Base-by-base conservation (phyloP, 176 grass and related monocot species). In the Tillandsia leiboldiana region DNA sequence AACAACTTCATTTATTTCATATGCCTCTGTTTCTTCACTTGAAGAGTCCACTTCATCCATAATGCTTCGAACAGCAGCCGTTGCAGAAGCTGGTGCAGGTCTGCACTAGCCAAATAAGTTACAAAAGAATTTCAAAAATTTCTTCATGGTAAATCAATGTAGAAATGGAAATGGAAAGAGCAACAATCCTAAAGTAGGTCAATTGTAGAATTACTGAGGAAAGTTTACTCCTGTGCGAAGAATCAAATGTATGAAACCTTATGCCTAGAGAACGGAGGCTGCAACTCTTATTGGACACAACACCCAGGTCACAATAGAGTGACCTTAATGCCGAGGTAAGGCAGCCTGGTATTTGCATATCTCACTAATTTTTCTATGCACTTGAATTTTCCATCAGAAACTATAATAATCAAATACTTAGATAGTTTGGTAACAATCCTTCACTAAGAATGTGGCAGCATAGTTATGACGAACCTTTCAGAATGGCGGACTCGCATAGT, bases 21-120 rank as follows among this genome's bases (percentile, higher is more conserved):
- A 65, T 49, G 20, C 75, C 49, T 87, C 86, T 51, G 73, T 81
- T 84, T 89, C 89, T 56, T 97, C 93, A 42, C 81, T 80, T 24
- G 83, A 67, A 51, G 75, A 81, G 42, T 82, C 70, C 64, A 86
- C 78, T 64, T 84, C 69, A 13, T 77, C 63, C 20, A 64, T 51
- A 50, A 12, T 73, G 63, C 73, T 77, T 67, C 50, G 70, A 47
- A 79, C 72, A 48, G 82, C 65, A 56, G 69, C 62, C 54, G 68
- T 57, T 53, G 26, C n/a, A 26, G 76, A 63, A 15, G 13, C 59
- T 66, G 77, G 54, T 42, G 76, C 72, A 50, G 84, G 77, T 68
- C 88, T 91, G 70, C 63, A 82, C 77, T 62, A 74, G 7, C 13
- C 33, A 2, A 49, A 4, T 11, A 50, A 61, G 10, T 61, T n/a